phyloP scores from a whole-genome alignment of 1,284 basidiomycete species.

The Cystobasidium slooffiae region DNA sequence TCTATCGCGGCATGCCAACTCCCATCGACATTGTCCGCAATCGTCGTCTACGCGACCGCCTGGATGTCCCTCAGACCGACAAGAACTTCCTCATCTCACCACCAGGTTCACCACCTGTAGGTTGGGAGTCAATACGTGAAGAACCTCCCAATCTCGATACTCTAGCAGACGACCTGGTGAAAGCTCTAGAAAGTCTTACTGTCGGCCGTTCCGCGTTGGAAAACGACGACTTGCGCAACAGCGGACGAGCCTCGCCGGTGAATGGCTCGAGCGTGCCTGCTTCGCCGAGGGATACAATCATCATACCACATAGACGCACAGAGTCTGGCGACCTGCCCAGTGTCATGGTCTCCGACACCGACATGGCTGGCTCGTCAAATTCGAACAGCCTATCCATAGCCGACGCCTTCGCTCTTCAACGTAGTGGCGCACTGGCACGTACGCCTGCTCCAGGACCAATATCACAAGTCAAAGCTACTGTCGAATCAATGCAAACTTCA shows the following conservation, averaged over 20 bases:
- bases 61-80: conserved; percentile 76
- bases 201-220: conserved; percentile 45
- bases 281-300: conserved; percentile 38
- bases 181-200: conserved; percentile 66
- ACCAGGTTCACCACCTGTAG: conserved; percentile 95
- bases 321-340: conserved; percentile 44
- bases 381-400: conserved; percentile 41
- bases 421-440: conserved; percentile 1
- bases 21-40: conserved; percentile 57
- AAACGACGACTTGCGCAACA: background rate
- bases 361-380: conserved; percentile 32
- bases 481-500: conserved; percentile 51
- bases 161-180: conserved; percentile 85
- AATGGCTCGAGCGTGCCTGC: background rate
- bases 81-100: conserved; percentile 98
- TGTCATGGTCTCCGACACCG: conserved; percentile 42
- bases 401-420: background rate
- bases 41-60: conserved; percentile 59
- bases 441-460: conserved; percentile 47
- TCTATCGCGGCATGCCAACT: conserved; percentile 78
- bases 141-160: conserved; percentile 87
- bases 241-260: background rate
- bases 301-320: conserved; percentile 45
- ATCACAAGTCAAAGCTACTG: conserved; percentile 53
- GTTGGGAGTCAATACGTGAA: conserved; percentile 91